Percentiles rank a stretch among this genome's conserved stretches.
Conservation (phyloP, 1,284 basidiomycete species). For the Naganishia sp. region DNA sequence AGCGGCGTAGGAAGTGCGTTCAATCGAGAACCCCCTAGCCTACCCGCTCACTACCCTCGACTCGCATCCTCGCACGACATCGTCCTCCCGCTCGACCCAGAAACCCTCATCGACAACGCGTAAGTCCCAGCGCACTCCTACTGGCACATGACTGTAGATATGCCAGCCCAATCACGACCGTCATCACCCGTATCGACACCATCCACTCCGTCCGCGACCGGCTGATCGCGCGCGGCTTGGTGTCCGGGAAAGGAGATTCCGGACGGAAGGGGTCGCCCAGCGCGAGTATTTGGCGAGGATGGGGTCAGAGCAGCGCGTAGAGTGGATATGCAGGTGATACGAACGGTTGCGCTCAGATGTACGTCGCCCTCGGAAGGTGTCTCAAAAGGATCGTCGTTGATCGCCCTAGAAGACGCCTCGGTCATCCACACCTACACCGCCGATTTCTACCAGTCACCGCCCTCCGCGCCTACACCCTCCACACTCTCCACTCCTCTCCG, state of each 20-base stretch:
- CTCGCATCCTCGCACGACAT: slow-evolving; percentile 59
- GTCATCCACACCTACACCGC: slow-evolving; percentile 84
- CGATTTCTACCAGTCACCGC: slow-evolving; percentile 68
- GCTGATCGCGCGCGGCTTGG: slow-evolving; percentile 53
- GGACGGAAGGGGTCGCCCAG: slow-evolving; percentile 15
- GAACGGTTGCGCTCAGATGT: slow-evolving; percentile 91
- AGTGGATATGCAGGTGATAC: slow-evolving; percentile 92
- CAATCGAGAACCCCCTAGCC: too few species aligned
- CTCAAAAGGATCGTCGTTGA: neutral
- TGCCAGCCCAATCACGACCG: slow-evolving; percentile 85
- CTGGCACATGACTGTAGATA: slow-evolving; percentile 45
- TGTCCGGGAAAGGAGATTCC: slow-evolving; percentile 67
- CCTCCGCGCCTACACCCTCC: slow-evolving; percentile 82
- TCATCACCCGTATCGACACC: slow-evolving; percentile 86
- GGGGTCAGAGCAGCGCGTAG: slow-evolving; percentile 93
- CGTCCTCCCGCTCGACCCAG: slow-evolving; percentile 73
- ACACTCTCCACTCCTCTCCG: slow-evolving; percentile 69
- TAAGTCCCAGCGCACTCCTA: slow-evolving; percentile 19
- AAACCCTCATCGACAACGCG: slow-evolving; percentile 75
- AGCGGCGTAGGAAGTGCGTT: too few species aligned
- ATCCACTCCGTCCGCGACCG: slow-evolving; percentile 75
- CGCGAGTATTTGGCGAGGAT: slow-evolving; percentile 59
- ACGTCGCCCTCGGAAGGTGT: slow-evolving; percentile 47
- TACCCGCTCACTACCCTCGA: too few species aligned
- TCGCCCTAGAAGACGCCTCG: slow-evolving; percentile 74